Evolutionary conservation across 2,329 filamentous ascomycete species (phyloP).

Genomic region (Reticulascus tulasneorum): DNA sequence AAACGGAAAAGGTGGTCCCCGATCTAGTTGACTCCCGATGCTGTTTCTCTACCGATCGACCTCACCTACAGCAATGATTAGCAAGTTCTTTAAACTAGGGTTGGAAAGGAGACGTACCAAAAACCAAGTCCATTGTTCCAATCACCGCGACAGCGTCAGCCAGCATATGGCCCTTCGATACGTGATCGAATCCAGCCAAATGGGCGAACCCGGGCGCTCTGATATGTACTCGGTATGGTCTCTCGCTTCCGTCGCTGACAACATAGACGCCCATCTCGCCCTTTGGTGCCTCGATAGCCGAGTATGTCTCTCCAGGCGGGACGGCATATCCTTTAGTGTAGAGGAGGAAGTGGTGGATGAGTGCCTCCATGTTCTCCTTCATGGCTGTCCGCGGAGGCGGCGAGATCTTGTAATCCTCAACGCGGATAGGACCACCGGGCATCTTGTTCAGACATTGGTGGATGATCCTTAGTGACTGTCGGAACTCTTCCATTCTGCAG

Average conservation of each 20-base stretch:
- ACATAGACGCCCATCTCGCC: constrained; percentile 98
- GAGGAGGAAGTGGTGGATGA: constrained; percentile 98
- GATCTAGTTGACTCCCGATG: constrained; percentile 8
- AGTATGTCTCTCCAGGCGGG: constrained; percentile 96
- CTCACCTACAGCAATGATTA: constrained; percentile 47
- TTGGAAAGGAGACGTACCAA: constrained; percentile 54
- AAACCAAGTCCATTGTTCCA: constrained; percentile 83
- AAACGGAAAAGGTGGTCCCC: constrained; percentile 15
- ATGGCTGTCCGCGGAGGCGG: constrained; percentile 94
- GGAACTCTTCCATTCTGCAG: constrained; percentile 99
- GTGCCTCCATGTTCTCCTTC: constrained; percentile 99
- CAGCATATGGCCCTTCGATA: constrained; percentile 85
- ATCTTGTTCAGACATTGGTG: constrained; percentile 99
- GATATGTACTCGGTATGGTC: constrained; percentile 97
- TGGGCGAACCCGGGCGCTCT: constrained; percentile 96
- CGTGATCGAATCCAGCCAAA: constrained; percentile 88
- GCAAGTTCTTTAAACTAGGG: constrained; percentile 10
- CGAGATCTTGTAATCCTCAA: constrained; percentile 98
- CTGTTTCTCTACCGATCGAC: constrained; percentile 50
- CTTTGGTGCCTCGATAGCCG: constrained; percentile 98
- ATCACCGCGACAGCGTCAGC: constrained; percentile 97
- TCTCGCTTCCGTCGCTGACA: constrained; percentile 92
- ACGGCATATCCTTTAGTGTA: constrained; percentile 99
- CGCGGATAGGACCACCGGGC: constrained; percentile 87
- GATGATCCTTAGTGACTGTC: constrained; percentile 96